Percentiles rank a stretch among this genome's conserved stretches.
These are phyloP conservation scores for Fragaria nilgerrensis DNA, from an alignment of 306 rosid genomes.

Conservation along the genomic window DNA sequence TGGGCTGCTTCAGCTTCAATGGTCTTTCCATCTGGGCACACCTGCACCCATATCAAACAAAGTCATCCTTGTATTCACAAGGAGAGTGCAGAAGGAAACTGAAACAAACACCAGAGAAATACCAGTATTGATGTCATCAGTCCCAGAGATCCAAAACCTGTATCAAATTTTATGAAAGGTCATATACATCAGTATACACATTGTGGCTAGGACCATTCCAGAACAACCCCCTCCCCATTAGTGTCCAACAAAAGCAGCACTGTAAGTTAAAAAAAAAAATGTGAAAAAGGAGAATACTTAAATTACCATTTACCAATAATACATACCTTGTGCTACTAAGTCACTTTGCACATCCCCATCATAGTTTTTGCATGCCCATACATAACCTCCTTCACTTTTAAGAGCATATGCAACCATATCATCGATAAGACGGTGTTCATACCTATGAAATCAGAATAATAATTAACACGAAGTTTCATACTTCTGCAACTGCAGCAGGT, in stretches of 20 bases:
- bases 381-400: slow-evolving; percentile 98
- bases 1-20: slow-evolving; percentile 98
- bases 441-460: slow-evolving; percentile 49
- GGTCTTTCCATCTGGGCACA: slow-evolving; percentile 95
- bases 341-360: slow-evolving; percentile 99
- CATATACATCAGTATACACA: not conserved
- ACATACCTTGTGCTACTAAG: slow-evolving; percentile 93
- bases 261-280: not conserved
- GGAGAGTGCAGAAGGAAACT: slow-evolving; percentile 4
- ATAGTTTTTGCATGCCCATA: slow-evolving; percentile 99
- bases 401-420: slow-evolving; percentile 98
- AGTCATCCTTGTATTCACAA: not conserved
- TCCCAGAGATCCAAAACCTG: slow-evolving; percentile 95
- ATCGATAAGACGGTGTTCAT: slow-evolving; percentile 94
- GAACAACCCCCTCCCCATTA: not conserved
- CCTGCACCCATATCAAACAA: slow-evolving; percentile 42
- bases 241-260: slow-evolving; percentile 4
- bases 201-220: not conserved
- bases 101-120: slow-evolving; percentile 21
- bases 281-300: not conserved
- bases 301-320: not conserved
- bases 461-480: slow-evolving; percentile 5
- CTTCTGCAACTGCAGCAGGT: not conserved
- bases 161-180: slow-evolving; percentile 27
- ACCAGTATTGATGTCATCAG: slow-evolving; percentile 97